phyloP scores from a whole-genome alignment of 306 rosid species.

The Purshia tridentata region DNA sequence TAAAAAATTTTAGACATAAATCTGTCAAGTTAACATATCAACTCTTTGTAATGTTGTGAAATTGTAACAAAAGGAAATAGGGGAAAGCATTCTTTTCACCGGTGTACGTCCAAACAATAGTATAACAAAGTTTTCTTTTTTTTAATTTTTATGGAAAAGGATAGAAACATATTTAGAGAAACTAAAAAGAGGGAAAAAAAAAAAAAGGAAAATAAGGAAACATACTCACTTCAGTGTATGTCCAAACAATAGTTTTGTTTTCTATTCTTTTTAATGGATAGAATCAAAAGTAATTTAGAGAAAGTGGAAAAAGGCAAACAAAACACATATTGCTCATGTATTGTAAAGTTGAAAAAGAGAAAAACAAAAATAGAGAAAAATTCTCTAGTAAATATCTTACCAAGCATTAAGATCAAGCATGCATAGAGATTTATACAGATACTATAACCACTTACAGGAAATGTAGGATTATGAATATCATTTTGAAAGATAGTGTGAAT shows the following conservation, averaged over 20 bases:
- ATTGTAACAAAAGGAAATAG: not conserved
- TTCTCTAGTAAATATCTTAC: not conserved
- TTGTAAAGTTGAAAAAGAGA: not conserved
- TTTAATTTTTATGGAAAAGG: not conserved
- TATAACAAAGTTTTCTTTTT: not conserved
- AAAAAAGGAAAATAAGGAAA: not conserved
- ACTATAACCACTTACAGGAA: slow-evolving; percentile 44
- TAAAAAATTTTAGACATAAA: too few relatives aligned
- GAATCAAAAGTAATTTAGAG: not conserved
- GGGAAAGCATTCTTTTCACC: not conserved
- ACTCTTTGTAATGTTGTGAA: too few relatives aligned
- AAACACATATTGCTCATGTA: not conserved
- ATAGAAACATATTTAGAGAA: not conserved
- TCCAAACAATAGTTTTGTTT: not conserved
- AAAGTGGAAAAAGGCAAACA: not conserved
- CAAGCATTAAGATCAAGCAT: not conserved
- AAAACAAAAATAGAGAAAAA: not conserved
- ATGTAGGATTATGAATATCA: slow-evolving; percentile 70
- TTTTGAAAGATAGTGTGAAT: slow-evolving; percentile 48
- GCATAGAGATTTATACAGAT: not conserved
- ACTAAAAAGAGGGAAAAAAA: not conserved
- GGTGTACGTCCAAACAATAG: not conserved
- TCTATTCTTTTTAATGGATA: not conserved
- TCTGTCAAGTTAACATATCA: too few relatives aligned
- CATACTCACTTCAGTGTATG: not conserved